These are phyloP conservation scores for Globisporangium parvum DNA, from an alignment of 352 stramenopile species.

Conservation along the genomic window DNA sequence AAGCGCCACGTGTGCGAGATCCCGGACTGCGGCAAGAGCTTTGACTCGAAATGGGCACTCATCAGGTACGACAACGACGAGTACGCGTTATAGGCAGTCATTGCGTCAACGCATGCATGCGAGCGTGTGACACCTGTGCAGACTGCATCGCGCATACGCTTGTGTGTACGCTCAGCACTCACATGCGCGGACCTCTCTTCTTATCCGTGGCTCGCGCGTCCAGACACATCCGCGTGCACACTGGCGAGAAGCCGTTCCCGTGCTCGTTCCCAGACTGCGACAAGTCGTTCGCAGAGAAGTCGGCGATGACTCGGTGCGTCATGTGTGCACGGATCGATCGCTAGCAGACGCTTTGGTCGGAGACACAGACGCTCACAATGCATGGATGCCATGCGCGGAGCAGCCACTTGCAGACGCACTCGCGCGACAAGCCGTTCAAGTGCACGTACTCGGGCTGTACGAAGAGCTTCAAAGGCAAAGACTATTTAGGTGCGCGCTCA, in stretches of 20 bases:
- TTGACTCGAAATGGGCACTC: conserved; percentile 82
- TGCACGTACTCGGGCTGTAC: conserved; percentile 80
- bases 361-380: not conserved
- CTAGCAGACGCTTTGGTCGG: not conserved
- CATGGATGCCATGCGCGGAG: not conserved
- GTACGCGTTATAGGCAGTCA: not conserved
- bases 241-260: conserved; percentile 82
- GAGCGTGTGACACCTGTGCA: conserved; percentile 7
- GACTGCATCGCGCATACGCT: not conserved
- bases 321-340: not conserved
- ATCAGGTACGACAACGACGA: conserved; percentile 35
- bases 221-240: conserved; percentile 85
- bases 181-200: not conserved
- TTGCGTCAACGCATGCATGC: not conserved
- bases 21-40: conserved; percentile 71
- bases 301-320: conserved; percentile 69
- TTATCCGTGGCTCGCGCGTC: not conserved
- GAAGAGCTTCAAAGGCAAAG: conserved; percentile 87
- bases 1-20: conserved; percentile 73
- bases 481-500: conserved; percentile 66
- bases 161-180: too few relatives aligned
- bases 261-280: conserved; percentile 79
- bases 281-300: conserved; percentile 88
- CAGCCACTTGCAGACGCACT: conserved; percentile 83
- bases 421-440: conserved; percentile 79